These are phyloP conservation scores for Lodderomyces pseudojiufengensis DNA, from an alignment of 1,139 yeast genomes.

Conservation along the genomic window DNA sequence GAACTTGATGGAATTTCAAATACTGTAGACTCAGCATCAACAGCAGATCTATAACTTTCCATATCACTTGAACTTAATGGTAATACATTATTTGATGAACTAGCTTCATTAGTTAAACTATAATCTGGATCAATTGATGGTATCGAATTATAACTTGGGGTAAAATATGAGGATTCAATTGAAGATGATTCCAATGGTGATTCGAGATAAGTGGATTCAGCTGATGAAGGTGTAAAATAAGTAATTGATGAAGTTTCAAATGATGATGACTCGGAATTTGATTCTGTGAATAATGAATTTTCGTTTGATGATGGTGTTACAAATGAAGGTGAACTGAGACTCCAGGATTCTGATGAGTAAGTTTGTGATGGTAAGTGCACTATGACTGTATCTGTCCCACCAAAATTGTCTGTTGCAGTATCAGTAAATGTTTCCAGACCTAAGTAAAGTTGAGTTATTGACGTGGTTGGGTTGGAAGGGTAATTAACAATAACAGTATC, in stretches of 20 bases:
- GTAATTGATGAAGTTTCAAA: not conserved
- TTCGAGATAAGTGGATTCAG: no score
- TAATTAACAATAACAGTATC: conserved; percentile 5
- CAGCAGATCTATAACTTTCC: no score
- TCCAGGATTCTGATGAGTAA: not conserved
- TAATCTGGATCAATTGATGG: not conserved
- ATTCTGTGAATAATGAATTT: no score
- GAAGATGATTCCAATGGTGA: not conserved
- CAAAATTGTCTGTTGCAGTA: not conserved
- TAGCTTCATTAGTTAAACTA: not conserved
- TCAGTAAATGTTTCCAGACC: not conserved
- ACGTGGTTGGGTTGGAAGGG: not conserved
- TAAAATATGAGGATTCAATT: not conserved
- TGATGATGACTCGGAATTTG: conserved; percentile 1
- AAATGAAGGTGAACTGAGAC: not conserved
- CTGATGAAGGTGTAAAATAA: no score
- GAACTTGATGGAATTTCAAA: no score
- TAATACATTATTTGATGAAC: not conserved
- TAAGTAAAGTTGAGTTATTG: not conserved
- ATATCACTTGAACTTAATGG: not conserved
- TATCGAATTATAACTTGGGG: not conserved
- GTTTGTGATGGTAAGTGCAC: not conserved
- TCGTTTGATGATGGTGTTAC: not conserved
- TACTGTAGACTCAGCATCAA: not conserved
- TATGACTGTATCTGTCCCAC: not conserved